Base-by-base conservation (phyloP, 805 yeast species). In the Candida germanica region DNA sequence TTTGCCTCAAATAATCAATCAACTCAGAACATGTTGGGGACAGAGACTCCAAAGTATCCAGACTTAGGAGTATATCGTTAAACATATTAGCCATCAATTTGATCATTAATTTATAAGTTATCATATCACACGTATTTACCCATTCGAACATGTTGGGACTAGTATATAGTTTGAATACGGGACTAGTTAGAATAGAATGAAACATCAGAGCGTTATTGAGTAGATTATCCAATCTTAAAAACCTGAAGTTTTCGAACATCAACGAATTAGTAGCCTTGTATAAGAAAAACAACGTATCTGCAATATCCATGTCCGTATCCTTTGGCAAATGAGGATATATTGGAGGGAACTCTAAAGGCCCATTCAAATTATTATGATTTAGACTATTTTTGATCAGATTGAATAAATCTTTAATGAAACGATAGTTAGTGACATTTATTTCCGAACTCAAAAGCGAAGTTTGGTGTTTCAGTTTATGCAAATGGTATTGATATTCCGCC, bases 221-320 rank as follows among this genome's bases (percentile, higher is more conserved):
- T 22, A 87, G 58, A 48, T 75, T 75, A 40, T 75, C 77, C 39
- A 82, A 56, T 39, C 81, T 84, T 78, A 86, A 73, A 50, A 67
- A 80, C 43, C 89, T 66, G 38, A 87, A 59, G 32, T 77, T 69
- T 43, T 83, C 87, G 41, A 83, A 78, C 21, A 84, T 58, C 5
- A 79, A 58, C 25, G 74, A 73, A 50, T 87, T 81, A 52, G 83
- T 81, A 6, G 79, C 69, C 40, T 69, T 73, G 59, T 85, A 85
- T 13, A 80, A 55, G 3, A 80, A 77, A 38, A 70, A 72, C 31
- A 87, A 61, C 0, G 86, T 79, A 13, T 75, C 78, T 3, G 80
- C 79, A 23, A 77, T 71, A 47, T 80, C 87, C 14, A 53, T 52
- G 42, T 80, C 85, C 4, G 62, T 53, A 19, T 66, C 71, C 7